Evolutionary conservation across 2,329 filamentous ascomycete genomes (phyloP).

Genomic region (Magnaporthales sp.): DNA sequence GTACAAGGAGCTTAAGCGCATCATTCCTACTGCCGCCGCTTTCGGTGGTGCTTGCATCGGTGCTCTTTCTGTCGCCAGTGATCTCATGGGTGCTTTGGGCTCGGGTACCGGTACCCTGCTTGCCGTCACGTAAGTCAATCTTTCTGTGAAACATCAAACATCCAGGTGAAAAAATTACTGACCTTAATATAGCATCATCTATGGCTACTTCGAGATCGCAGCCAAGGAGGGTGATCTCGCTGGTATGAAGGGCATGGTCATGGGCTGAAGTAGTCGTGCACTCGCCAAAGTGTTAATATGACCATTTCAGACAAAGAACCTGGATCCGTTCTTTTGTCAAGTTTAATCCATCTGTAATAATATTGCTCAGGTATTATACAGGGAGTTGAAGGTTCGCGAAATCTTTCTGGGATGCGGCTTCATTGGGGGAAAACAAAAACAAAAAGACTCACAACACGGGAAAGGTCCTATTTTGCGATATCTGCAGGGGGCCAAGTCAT

Average conservation of each 20-base stretch:
- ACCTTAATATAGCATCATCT: constrained; percentile 69
- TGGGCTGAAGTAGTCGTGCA: constrained; percentile 42
- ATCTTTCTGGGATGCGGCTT: not conserved
- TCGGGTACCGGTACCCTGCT: constrained; percentile 96
- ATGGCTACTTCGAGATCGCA: constrained; percentile 98
- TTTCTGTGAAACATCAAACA: not conserved
- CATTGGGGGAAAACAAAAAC: not conserved
- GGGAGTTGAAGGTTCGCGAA: not conserved
- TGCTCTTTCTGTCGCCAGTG: constrained; percentile 88
- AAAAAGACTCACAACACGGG: not conserved
- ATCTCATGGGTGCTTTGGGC: constrained; percentile 90
- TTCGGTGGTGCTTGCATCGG: constrained; percentile 99
- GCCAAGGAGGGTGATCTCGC: constrained; percentile 96
- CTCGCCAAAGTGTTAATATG: not conserved
- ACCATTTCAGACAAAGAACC: not conserved
- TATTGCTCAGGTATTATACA: constrained; percentile 1
- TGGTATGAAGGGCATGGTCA: constrained; percentile 67
- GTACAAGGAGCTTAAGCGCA: constrained; percentile 99
- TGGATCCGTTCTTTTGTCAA: not conserved
- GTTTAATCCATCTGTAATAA: constrained; percentile 5
- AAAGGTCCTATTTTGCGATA: not conserved
- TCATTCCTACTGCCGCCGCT: constrained; percentile 95
- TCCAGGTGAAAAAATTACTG: constrained; percentile 18
- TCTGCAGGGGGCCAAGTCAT: not conserved
- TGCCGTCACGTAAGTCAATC: constrained; percentile 81